Conservation (phyloP, 352 stramenopile genomes). For the Halophytophthora polymorphica region DNA sequence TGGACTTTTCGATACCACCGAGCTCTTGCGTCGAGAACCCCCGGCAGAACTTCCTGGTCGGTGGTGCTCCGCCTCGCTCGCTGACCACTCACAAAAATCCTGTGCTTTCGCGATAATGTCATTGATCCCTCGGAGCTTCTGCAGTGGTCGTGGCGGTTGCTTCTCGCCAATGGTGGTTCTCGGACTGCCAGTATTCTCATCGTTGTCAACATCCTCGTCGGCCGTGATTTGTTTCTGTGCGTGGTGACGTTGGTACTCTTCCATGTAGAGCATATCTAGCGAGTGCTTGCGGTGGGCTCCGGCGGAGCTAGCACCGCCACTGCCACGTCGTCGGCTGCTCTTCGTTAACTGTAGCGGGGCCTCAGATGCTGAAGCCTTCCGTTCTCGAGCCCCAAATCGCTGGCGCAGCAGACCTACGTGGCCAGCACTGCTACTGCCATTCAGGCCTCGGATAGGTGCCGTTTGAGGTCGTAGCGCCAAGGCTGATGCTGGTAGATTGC, state of each 20-base stretch:
- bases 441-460: constrained; percentile 20
- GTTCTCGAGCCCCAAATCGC: background rate
- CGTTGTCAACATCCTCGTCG: constrained; percentile 1
- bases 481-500: constrained; percentile 31
- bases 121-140: constrained; percentile 65
- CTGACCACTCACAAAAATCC: constrained; percentile 19
- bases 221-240: constrained; percentile 9
- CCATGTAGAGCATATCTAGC: constrained; percentile 48
- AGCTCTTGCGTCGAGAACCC: constrained; percentile 3
- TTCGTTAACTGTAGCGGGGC: too few species aligned
- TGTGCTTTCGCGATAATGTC: constrained; percentile 53
- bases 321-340: constrained; percentile 1
- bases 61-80: background rate
- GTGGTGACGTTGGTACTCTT: constrained; percentile 39
- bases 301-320: background rate
- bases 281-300: constrained; percentile 27
- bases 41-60: constrained; percentile 19
- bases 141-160: constrained; percentile 18
- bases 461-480: constrained; percentile 45
- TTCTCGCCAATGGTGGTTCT: constrained; percentile 4
- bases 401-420: constrained; percentile 2
- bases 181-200: constrained; percentile 4
- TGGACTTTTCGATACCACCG: background rate
- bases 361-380: constrained; percentile 16
- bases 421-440: constrained; percentile 4